Base-by-base conservation (phyloP, 208 protist species). In the Crithidia sp. region DNA sequence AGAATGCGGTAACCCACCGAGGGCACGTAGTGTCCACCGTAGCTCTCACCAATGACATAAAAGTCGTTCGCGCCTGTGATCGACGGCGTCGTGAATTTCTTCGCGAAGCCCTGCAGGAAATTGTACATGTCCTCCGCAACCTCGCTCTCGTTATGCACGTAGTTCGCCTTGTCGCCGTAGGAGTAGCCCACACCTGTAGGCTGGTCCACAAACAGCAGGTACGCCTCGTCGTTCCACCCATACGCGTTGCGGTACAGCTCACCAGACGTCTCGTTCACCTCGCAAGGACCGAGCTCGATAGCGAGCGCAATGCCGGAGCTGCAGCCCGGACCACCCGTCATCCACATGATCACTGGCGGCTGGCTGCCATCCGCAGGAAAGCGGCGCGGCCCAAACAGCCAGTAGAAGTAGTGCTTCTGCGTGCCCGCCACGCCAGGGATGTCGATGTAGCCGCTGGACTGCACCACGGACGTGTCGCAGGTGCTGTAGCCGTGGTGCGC, bases 311-410 rank as follows among this genome's bases (percentile, higher is more conserved):
- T 67, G 17, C 55, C 52, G n/a, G 84, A 89, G 71, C 84, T 88
- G 83, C 91, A 98, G 55, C 96, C 96, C 4, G 96, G 95, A 37
- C 96, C 95, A 47, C 96, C 96, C 17, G 89, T 96, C 70, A 98
- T 79, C 91, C 92, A 98, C 41, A 98, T 43, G n/a, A 98, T 75
- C 57, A 97, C 74, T 9, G 93, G 93, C 12, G 78, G 61, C 52
- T 37, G 14, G n/a, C 19, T 63, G 56, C 75, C 90, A 50, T 70
- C 79, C 10, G 71, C 58, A 4, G 89, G 82, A 37, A 49, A 60
- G 54, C 76, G 36, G 41, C 89, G 82, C 13, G 85, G 80, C 16
- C 81, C 81, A 63, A 97, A 96, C 57, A 88, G 70, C 94, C 95
- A 98, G 84, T 94, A 98, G 75, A 98, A 98, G 75, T 83, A 83